Conservation (phyloP, 768 basidiomycete genomes). For the Boletus subparvulus region DNA sequence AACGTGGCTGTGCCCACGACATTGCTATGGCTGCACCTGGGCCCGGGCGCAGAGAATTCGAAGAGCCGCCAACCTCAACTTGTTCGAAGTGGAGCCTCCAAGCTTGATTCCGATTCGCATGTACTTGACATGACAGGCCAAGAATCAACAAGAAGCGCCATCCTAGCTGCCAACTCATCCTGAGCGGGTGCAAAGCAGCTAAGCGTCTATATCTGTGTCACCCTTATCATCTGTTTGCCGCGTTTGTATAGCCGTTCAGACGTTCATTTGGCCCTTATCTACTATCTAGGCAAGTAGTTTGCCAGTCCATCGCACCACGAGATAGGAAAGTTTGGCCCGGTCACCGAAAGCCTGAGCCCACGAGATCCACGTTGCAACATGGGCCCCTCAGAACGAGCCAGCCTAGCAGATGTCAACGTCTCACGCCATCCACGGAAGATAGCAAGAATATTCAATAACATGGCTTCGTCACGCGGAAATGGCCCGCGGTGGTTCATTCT, state of each 20-base stretch:
- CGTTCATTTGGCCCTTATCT: background rate
- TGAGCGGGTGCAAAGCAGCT: background rate
- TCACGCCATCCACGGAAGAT: constrained; percentile 4
- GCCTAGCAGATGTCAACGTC: background rate
- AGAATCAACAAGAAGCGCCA: background rate
- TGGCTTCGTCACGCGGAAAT: constrained; percentile 11
- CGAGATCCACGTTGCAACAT: constrained; percentile 10
- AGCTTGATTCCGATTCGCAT: background rate
- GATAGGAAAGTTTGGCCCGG: constrained; percentile 13
- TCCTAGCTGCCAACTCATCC: background rate
- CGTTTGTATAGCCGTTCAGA: background rate
- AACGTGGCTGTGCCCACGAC: background rate
- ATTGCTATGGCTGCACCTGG: too few species aligned
- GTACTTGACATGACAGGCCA: background rate
- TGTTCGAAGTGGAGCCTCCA: background rate
- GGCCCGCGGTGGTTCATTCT: constrained; percentile 1
- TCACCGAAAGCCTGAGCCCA: background rate
- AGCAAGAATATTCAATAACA: background rate
- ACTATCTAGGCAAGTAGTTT: constrained; percentile 5
- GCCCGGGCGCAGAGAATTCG: background rate
- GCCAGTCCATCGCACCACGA: constrained; percentile 1
- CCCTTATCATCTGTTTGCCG: constrained; percentile 3
- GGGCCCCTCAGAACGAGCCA: background rate
- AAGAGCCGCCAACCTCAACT: background rate
- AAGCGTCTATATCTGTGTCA: constrained; percentile 7